These are phyloP conservation scores for Penicillium sp. DNA, from an alignment of 2,329 filamentous ascomycete genomes.

Conservation along the genomic window DNA sequence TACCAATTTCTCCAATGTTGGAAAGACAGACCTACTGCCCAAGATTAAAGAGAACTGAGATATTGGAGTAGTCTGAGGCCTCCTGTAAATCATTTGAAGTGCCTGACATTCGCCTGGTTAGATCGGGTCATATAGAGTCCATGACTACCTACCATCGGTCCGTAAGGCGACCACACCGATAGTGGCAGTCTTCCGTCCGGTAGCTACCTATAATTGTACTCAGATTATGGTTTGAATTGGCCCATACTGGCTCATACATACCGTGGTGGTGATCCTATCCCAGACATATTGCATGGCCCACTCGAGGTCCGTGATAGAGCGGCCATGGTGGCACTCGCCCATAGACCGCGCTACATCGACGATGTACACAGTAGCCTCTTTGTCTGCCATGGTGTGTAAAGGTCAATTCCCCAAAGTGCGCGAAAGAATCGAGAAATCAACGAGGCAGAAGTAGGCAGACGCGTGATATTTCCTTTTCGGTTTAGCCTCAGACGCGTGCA, in stretches of 20 bases:
- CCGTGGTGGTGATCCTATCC: conserved; percentile 79
- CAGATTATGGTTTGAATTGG: neutral
- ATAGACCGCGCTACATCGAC: conserved; percentile 85
- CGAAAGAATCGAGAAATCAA: conserved; percentile 6
- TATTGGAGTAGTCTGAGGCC: conserved; percentile 70
- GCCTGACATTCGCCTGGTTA: conserved; percentile 33
- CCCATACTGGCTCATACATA: conserved; percentile 47
- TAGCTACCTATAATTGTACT: conserved; percentile 45
- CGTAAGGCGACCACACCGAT: conserved; percentile 77
- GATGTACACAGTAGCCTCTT: conserved; percentile 89
- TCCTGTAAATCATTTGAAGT: conserved; percentile 62
- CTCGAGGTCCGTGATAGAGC: conserved; percentile 73
- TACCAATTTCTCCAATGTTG: neutral
- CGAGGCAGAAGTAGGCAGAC: conserved; percentile 34
- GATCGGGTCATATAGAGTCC: conserved; percentile 1
- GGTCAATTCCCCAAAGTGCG: conserved; percentile 2
- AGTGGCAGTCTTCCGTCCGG: conserved; percentile 66
- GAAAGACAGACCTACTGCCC: conserved; percentile 52
- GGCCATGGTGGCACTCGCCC: conserved; percentile 63
- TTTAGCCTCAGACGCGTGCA: conserved; percentile 32
- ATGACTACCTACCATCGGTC: conserved; percentile 54
- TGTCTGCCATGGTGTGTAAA: conserved; percentile 66
- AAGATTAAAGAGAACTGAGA: conserved; percentile 62
- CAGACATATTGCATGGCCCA: conserved; percentile 89
- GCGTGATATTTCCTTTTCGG: conserved; percentile 38